Conservation (phyloP, 2,329 filamentous ascomycete species). For the Microsporum audouinii region DNA sequence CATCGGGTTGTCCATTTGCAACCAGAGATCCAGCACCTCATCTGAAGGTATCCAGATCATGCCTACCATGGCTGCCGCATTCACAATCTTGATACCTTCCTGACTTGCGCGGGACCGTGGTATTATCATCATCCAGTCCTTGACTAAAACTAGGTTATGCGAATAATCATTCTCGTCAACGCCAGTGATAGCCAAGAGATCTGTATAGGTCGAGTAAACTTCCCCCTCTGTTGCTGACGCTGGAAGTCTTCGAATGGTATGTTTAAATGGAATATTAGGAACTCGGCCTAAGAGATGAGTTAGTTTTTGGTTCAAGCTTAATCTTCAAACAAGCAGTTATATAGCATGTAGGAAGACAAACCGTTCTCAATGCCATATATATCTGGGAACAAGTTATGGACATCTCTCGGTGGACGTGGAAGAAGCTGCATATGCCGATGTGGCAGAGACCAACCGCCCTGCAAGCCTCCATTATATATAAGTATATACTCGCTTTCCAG, state of each 20-base stretch:
- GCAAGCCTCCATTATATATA: constrained; percentile 14
- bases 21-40: constrained; percentile 30
- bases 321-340: neutral
- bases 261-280: constrained; percentile 12
- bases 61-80: constrained; percentile 35
- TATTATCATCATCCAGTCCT: constrained; percentile 36
- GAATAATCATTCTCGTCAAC: constrained; percentile 16
- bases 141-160: constrained; percentile 38
- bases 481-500: constrained; percentile 12
- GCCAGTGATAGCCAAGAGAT: constrained; percentile 10
- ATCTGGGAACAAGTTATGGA: constrained; percentile 13
- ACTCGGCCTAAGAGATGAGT: constrained; percentile 6
- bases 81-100: constrained; percentile 14
- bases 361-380: constrained; percentile 13
- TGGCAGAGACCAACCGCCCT: constrained; percentile 14
- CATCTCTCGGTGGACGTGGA: constrained; percentile 9
- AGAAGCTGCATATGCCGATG: constrained; percentile 15
- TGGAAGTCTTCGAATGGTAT: constrained; percentile 6
- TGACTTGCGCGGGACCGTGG: constrained; percentile 30
- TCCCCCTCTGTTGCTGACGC: neutral
- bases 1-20: constrained; percentile 21
- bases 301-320: neutral
- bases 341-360: neutral
- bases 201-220: constrained; percentile 9
- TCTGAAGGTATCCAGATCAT: constrained; percentile 22